Evolutionary conservation across 768 basidiomycete genomes (phyloP).

Genomic region (Mycena metata): DNA sequence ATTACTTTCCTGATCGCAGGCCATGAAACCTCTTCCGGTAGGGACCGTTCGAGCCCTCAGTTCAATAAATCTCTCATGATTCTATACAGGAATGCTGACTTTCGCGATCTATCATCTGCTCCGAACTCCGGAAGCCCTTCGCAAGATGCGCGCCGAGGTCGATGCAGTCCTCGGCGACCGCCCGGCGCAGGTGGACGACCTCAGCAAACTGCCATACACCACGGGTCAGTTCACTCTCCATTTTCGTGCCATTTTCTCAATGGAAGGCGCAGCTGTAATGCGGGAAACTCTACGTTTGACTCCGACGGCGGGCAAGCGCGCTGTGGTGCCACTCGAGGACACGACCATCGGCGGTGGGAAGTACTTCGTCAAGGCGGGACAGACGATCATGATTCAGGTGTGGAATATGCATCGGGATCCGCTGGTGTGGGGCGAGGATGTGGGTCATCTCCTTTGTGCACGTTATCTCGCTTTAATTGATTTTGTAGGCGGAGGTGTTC

Average conservation of each 20-base stretch:
- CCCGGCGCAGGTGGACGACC: constrained; percentile 51
- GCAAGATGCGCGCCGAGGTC: constrained; percentile 62
- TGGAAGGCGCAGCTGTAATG: constrained; percentile 48
- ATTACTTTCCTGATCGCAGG: constrained; percentile 66
- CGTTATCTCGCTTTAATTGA: neutral
- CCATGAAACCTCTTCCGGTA: constrained; percentile 44
- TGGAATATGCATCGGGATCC: constrained; percentile 55
- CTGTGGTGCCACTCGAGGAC: constrained; percentile 51
- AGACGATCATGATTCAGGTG: constrained; percentile 45
- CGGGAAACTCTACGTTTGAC: constrained; percentile 56
- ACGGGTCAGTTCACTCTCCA: constrained; percentile 43
- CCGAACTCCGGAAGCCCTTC: constrained; percentile 55
- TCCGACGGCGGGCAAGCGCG: constrained; percentile 53
- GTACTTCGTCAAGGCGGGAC: constrained; percentile 53
- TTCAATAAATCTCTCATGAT: neutral
- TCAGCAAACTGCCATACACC: constrained; percentile 58
- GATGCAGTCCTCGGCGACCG: constrained; percentile 59
- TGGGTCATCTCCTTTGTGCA: constrained; percentile 38
- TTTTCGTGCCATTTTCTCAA: neutral
- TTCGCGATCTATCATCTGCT: constrained; percentile 60
- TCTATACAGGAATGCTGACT: constrained; percentile 53
- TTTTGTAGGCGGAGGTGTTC: constrained; percentile 53
- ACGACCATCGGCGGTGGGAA: constrained; percentile 55
- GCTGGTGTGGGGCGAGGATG: constrained; percentile 63
- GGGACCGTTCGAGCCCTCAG: neutral